Percentiles rank a stretch among this genome's conserved stretches.
Conservation (phyloP, 768 basidiomycete genomes). For the Crucibulum laeve region DNA sequence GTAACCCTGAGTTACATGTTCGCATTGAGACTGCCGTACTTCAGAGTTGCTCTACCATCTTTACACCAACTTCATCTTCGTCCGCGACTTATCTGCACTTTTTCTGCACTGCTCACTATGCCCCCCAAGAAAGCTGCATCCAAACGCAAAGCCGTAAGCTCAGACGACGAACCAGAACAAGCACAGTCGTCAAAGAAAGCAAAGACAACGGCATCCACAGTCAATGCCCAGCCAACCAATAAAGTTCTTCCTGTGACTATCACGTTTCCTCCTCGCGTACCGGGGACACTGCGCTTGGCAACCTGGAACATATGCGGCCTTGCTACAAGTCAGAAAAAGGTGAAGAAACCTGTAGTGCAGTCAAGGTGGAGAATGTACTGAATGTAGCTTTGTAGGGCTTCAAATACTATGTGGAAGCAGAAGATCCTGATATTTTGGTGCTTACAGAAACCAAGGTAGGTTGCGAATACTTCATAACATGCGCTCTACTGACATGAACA, state of each 20-base stretch:
- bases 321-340: slow-evolving; percentile 76
- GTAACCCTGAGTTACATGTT: too few species aligned
- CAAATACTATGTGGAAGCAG: slow-evolving; percentile 76
- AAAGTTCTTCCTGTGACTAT: slow-evolving; percentile 65
- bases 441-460: slow-evolving; percentile 83
- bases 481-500: slow-evolving; percentile 3
- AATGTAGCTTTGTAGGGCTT: slow-evolving; percentile 54
- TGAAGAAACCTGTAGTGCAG: too few species aligned
- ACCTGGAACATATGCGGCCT: slow-evolving; percentile 83
- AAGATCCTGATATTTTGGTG: slow-evolving; percentile 80
- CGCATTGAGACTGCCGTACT: too few species aligned
- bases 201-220: slow-evolving; percentile 7
- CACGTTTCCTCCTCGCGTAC: slow-evolving; percentile 43
- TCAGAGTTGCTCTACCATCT: neutral
- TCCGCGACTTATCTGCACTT: neutral
- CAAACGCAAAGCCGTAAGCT: slow-evolving; percentile 8
- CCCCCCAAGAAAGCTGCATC: slow-evolving; percentile 2
- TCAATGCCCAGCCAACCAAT: slow-evolving; percentile 66
- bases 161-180: slow-evolving; percentile 21
- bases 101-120: neutral
- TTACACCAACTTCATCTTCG: neutral
- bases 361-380: too few species aligned
- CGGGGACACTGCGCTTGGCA: slow-evolving; percentile 50
- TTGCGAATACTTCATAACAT: neutral
- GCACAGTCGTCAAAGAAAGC: slow-evolving; percentile 16